Percentiles rank a stretch among this genome's conserved stretches.
Evolutionary conservation across 257 asterid genomes (phyloP).

Genomic region (Solanum sparsipilum): DNA sequence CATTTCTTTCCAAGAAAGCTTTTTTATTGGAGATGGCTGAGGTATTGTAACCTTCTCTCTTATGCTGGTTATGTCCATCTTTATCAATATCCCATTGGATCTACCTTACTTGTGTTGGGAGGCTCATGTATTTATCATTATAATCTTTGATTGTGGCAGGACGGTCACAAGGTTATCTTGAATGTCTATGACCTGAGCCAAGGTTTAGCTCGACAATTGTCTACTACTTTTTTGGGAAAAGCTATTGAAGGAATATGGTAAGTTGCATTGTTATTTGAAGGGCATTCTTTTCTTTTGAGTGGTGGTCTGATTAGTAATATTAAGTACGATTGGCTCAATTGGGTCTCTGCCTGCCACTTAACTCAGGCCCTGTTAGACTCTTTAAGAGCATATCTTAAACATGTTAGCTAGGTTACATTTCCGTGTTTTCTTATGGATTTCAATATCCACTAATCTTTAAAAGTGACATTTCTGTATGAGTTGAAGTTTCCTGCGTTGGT

Average conservation of each 20-base stretch:
- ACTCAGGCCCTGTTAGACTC: background rate
- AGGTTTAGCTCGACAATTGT: slow-evolving; percentile 82
- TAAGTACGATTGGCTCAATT: background rate
- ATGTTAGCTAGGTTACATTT: background rate
- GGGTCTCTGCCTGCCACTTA: background rate
- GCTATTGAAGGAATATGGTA: slow-evolving; percentile 93
- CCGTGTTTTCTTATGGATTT: background rate
- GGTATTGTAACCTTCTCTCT: slow-evolving; percentile 15
- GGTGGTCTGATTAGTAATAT: background rate
- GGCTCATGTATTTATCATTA: background rate
- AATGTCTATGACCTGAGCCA: slow-evolving; percentile 86
- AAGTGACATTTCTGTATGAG: background rate
- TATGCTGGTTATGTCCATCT: background rate
- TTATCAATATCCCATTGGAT: background rate
- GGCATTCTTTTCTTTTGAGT: background rate
- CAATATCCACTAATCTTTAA: background rate
- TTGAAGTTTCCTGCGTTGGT: background rate
- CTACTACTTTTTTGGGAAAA: slow-evolving; percentile 76
- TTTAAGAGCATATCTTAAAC: background rate
- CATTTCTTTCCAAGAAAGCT: background rate
- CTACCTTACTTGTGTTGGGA: background rate
- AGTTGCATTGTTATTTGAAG: background rate
- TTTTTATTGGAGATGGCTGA: slow-evolving; percentile 35
- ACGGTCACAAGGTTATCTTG: slow-evolving; percentile 67
- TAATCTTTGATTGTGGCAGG: slow-evolving; percentile 38